These are phyloP conservation scores for Craspedostauros australis DNA, from an alignment of 108 stramenopile genomes.

Conservation along the genomic window DNA sequence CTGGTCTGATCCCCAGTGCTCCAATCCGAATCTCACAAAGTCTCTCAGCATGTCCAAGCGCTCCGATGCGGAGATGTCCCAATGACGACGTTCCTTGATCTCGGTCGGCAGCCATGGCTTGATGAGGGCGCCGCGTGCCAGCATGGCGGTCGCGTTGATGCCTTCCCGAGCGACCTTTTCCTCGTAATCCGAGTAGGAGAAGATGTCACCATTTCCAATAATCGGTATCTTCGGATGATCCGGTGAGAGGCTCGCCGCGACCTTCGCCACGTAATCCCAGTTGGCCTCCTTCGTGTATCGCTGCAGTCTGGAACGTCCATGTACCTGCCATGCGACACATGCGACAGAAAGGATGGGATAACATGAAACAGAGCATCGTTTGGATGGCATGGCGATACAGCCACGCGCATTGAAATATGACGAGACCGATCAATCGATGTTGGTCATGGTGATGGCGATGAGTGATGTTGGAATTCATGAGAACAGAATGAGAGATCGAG, in stretches of 20 bases:
- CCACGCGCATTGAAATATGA: no score
- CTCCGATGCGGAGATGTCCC: conserved; percentile 94
- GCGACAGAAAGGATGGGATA: no score
- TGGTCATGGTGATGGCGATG: no score
- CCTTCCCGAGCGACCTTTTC: conserved; percentile 56
- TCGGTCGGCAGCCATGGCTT: conserved; percentile 99
- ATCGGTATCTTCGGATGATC: conserved; percentile 67
- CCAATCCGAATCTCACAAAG: conserved; percentile 89
- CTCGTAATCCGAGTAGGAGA: conserved; percentile 85
- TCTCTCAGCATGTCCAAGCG: conserved; percentile 91
- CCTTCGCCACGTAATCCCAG: conserved; percentile 92
- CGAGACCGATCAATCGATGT: no score
- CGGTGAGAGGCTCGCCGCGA: conserved; percentile 58
- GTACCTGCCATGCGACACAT: conserved; percentile 61
- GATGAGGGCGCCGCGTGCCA: conserved; percentile 94
- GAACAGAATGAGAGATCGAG: no score
- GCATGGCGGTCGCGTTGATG: conserved; percentile 85
- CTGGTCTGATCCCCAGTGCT: conserved; percentile 97
- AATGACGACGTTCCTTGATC: conserved; percentile 90
- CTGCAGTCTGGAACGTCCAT: conserved; percentile 91
- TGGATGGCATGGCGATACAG: no score
- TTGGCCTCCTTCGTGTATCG: conserved; percentile 90
- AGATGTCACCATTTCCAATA: conserved; percentile 97
- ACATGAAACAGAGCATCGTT: no score
- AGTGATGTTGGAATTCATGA: no score